Evolutionary conservation across 495 filamentous ascomycete genomes (phyloP).

Genomic region (Pyrenula aspistea): DNA sequence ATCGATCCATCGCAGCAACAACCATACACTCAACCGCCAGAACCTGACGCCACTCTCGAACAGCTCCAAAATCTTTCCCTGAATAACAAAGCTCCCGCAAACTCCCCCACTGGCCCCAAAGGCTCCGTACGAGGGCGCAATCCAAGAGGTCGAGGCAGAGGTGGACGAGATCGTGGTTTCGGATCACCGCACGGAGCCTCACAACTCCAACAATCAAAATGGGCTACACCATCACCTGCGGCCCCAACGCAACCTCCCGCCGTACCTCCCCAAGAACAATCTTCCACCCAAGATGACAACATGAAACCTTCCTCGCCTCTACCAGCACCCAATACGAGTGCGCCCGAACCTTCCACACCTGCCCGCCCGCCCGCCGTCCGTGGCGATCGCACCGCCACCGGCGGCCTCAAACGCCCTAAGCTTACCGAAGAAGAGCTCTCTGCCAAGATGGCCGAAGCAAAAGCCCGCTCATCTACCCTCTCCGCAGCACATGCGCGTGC

Average conservation of each 20-base stretch:
- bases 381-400: slow-evolving; percentile 57
- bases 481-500: slow-evolving; percentile 51
- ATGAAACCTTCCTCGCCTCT: background rate
- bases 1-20: slow-evolving; percentile 27
- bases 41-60: background rate
- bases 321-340: background rate
- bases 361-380: slow-evolving; percentile 43
- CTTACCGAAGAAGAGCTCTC: slow-evolving; percentile 58
- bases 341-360: background rate
- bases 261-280: background rate
- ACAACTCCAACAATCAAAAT: background rate
- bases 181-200: slow-evolving; percentile 8
- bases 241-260: background rate
- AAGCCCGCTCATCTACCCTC: slow-evolving; percentile 42
- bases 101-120: slow-evolving; percentile 7
- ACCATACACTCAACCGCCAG: slow-evolving; percentile 10
- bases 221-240: background rate
- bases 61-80: background rate
- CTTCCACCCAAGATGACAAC: background rate
- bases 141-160: slow-evolving; percentile 19
- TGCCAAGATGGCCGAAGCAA: slow-evolving; percentile 45
- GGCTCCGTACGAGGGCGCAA: slow-evolving; percentile 3
- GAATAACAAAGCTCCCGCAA: slow-evolving; percentile 1
- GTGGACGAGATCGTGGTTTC: slow-evolving; percentile 21
- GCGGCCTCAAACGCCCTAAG: slow-evolving; percentile 50